These are phyloP conservation scores for Alternaria sp. DNA, from an alignment of 2,329 filamentous ascomycete genomes.

Conservation along the genomic window DNA sequence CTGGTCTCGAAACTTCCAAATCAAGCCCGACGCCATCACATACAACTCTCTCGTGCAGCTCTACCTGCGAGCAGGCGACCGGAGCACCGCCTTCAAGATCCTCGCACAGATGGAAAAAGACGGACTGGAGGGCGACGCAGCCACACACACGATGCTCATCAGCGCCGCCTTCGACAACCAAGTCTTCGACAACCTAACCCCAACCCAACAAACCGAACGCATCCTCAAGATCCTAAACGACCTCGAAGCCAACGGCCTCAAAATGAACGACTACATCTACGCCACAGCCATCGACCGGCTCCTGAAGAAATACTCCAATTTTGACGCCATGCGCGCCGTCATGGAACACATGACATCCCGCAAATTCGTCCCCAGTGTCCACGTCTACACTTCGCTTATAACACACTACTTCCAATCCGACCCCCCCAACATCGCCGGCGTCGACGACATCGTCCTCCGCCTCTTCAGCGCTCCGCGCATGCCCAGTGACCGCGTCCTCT, in stretches of 20 bases:
- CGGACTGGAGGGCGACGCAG: constrained; percentile 65
- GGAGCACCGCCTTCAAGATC: constrained; percentile 58
- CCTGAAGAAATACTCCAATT: constrained; percentile 56
- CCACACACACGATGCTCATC: constrained; percentile 76
- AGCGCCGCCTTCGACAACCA: constrained; percentile 62
- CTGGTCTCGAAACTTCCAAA: constrained; percentile 52
- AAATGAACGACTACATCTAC: constrained; percentile 69
- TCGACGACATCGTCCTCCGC: constrained; percentile 64
- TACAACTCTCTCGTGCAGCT: constrained; percentile 74
- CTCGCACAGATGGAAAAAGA: constrained; percentile 65
- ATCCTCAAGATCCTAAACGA: constrained; percentile 61
- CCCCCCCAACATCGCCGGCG: constrained; percentile 65
- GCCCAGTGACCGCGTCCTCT: constrained; percentile 64
- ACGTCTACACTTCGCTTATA: constrained; percentile 78
- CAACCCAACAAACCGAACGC: constrained; percentile 58
- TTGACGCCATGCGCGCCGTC: constrained; percentile 63
- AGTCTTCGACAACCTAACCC: constrained; percentile 50
- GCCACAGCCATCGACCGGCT: constrained; percentile 72
- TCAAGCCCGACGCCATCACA: constrained; percentile 56
- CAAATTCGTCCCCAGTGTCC: constrained; percentile 61
- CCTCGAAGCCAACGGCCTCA: constrained; percentile 64
- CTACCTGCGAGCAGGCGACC: constrained; percentile 59
- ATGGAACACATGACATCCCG: constrained; percentile 66
- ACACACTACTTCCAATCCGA: constrained; percentile 67
- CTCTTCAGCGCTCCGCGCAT: constrained; percentile 44